Evolutionary conservation across 768 basidiomycete genomes (phyloP).

Genomic region (Mycena sanguinolenta): DNA sequence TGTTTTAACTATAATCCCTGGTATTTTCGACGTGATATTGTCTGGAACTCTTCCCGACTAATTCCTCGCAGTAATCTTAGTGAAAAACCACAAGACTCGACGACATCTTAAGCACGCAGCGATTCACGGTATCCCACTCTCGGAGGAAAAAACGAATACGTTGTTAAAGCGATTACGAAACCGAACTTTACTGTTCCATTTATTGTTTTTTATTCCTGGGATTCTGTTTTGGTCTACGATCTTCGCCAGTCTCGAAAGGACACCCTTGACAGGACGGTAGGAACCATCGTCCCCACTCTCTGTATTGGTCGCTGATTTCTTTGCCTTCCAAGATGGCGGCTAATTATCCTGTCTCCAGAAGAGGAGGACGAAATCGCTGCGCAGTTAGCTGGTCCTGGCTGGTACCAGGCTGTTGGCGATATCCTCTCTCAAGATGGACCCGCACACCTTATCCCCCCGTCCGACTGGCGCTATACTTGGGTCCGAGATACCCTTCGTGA

Average conservation of each 20-base stretch:
- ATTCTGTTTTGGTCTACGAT: constrained; percentile 77
- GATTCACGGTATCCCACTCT: constrained; percentile 62
- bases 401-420: constrained; percentile 86
- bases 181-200: constrained; percentile 63
- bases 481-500: constrained; percentile 82
- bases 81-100: constrained; percentile 68
- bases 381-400: constrained; percentile 86
- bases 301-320: constrained; percentile 11
- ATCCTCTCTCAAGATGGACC: constrained; percentile 79
- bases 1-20: constrained; percentile 80
- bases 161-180: constrained; percentile 63
- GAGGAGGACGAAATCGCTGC: constrained; percentile 92
- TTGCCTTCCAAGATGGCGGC: constrained; percentile 77
- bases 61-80: constrained; percentile 56
- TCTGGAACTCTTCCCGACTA: background rate
- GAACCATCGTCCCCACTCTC: background rate
- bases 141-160: constrained; percentile 65
- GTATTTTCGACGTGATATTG: constrained; percentile 5
- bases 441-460: constrained; percentile 72
- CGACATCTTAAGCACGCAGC: constrained; percentile 65
- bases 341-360: constrained; percentile 91
- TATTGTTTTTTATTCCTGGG: constrained; percentile 72
- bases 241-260: constrained; percentile 79
- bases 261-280: constrained; percentile 89
- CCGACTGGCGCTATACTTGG: constrained; percentile 94